These are phyloP conservation scores for Sugiyamaella valdiviana DNA, from an alignment of 805 yeast genomes.

Conservation along the genomic window DNA sequence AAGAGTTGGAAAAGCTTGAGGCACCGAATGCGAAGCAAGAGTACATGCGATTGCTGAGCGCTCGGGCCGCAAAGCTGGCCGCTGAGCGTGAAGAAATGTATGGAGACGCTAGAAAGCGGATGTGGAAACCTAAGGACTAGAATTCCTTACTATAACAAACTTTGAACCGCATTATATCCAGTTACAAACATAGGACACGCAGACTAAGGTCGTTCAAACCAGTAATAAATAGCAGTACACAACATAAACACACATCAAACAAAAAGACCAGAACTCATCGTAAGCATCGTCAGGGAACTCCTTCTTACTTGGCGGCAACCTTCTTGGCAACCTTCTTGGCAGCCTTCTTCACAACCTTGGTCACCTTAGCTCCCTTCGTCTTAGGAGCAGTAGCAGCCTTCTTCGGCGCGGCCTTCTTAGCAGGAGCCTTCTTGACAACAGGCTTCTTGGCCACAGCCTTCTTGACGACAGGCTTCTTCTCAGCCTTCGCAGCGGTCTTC, in stretches of 20 bases:
- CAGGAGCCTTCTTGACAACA: conserved; percentile 29
- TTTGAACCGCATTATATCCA: background rate
- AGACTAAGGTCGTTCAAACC: too few relatives aligned
- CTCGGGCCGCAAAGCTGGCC: conserved; percentile 27
- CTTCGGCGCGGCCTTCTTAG: conserved; percentile 11
- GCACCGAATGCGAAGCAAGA: conserved; percentile 25
- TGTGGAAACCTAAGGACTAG: conserved; percentile 16
- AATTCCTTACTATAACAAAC: background rate
- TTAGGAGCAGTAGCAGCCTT: conserved; percentile 19
- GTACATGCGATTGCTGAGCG: conserved; percentile 28
- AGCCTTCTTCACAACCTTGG: conserved; percentile 26
- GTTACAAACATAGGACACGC: background rate
- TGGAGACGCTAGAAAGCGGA: conserved; percentile 15
- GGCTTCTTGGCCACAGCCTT: conserved; percentile 26
- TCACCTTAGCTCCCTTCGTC: conserved; percentile 24
- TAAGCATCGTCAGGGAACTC: background rate
- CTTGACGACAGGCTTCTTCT: conserved; percentile 21
- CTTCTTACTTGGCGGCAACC: conserved; percentile 47
- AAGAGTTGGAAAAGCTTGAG: conserved; percentile 22
- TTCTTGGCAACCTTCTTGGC: conserved; percentile 42
- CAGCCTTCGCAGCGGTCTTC: conserved; percentile 24
- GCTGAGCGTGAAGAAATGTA: conserved; percentile 17
- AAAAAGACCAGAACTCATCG: background rate
- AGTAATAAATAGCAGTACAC: conserved; percentile 1
- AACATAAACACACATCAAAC: conserved; percentile 1